A percentile compares a stretch with the other conserved stretches of the same genome.
phyloP scores from a whole-genome alignment of 345 rosid genomes.

The Salix caprea region DNA sequence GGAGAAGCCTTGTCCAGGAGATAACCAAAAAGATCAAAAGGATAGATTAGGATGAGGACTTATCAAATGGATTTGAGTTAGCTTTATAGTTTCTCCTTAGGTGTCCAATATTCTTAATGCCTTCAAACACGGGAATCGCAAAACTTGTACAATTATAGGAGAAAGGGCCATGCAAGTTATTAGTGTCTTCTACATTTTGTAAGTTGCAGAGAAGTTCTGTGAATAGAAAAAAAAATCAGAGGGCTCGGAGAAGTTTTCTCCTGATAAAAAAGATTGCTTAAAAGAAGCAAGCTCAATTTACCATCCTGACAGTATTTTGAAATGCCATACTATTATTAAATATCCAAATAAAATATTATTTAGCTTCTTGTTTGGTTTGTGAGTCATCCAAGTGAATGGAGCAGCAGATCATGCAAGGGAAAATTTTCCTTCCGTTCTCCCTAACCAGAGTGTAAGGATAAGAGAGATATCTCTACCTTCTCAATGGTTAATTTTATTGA shows the following conservation, averaged over 20 bases:
- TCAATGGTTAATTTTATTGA: neutral
- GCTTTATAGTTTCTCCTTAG: neutral
- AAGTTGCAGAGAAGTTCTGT: neutral
- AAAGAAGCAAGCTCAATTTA: neutral
- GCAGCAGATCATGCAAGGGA: neutral
- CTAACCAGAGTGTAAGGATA: neutral
- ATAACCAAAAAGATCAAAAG: constrained; percentile 2
- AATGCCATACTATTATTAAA: neutral
- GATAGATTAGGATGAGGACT: neutral
- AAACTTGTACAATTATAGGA: neutral
- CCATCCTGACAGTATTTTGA: neutral
- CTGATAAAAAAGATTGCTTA: neutral
- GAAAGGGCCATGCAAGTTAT: neutral
- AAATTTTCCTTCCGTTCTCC: neutral
- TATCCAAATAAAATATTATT: neutral
- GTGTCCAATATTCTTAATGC: neutral
- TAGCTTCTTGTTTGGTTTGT: neutral
- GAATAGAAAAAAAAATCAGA: neutral
- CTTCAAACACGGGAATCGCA: neutral
- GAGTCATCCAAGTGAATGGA: neutral
- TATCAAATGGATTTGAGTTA: neutral
- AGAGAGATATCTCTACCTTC: neutral
- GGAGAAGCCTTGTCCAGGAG: constrained; percentile 61
- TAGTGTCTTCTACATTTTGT: neutral
- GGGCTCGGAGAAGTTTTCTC: neutral